Evolutionary conservation across 2,329 filamentous ascomycete species (phyloP), one percentile per base, ranked within the genome.

Genomic region (Sporothrix brunneoviolacea): DNA sequence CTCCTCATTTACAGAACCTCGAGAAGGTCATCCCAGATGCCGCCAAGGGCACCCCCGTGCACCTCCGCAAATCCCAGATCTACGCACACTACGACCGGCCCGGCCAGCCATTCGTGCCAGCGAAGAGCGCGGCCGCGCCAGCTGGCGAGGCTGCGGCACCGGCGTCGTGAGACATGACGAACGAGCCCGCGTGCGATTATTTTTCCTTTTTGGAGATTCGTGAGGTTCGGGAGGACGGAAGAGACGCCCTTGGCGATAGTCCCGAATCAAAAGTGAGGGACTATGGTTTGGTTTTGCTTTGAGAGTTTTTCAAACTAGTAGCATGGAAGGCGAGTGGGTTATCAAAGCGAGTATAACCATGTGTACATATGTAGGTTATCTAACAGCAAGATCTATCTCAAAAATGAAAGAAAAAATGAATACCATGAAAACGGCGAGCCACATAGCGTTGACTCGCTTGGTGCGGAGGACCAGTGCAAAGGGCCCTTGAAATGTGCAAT

Each of bases 11-110:
- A 12, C 60, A 91, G 87, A 86, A 86, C 71, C 74, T 93, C 57
- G 84, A 90, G 68, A 93, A 93, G 74, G 78, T 76, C 57, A 84
- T 93, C 58, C 88, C 88, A 55, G 84, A 86, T 58, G 74, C 86
- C 58, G 86, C 85, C 54, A 74, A 77, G 64, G 78, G 81, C 63
- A 77, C 82, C 60, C 88, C 87, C 45, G 82, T 93, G 58, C 86
- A 91, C 66, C 76, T 89, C 59, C 79, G 85, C 62, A 75, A 78
- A 61, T 73, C 72, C 63, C 79, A 82, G 67, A 80, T 82, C 64
- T 80, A 79, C 62, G 73, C 79, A 53, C 77, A 82, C 58, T 58
- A 58, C 42, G 52, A 58, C 43, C 58, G 58, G 35, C 49, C 47
- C 43, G 55, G 58, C 36, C 56, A 61, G 58, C 61, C 61, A 4